A percentile compares a stretch with the other conserved stretches of the same genome.
Conservation (phyloP, 176 grass and related monocot species). For the Oropetium thomaeum region DNA sequence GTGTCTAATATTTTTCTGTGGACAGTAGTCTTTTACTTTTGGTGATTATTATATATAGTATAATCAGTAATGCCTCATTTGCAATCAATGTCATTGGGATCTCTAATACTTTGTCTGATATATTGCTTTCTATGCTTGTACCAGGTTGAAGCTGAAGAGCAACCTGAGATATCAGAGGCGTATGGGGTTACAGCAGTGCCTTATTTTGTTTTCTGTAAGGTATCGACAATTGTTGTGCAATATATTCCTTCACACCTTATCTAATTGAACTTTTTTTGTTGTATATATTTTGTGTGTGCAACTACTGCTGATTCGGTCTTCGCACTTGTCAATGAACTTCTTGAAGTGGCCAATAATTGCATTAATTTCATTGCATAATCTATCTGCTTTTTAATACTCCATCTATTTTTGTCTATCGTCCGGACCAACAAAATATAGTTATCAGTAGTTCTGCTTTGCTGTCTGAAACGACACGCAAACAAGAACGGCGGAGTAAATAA, state of each 20-base stretch:
- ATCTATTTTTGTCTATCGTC: too few relatives aligned
- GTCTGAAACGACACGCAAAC: too few relatives aligned
- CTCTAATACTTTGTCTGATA: neutral
- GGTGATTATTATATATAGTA: neutral
- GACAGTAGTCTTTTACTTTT: neutral
- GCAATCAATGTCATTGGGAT: neutral
- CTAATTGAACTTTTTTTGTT: neutral
- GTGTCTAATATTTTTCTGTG: neutral
- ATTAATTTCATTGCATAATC: neutral
- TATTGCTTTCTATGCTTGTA: conserved; percentile 15
- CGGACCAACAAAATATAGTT: too few relatives aligned
- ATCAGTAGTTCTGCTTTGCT: too few relatives aligned
- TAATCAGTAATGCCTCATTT: neutral
- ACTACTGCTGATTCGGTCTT: neutral
- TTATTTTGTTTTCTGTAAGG: conserved; percentile 96
- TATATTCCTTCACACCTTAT: neutral
- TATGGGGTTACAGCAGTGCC: conserved; percentile 89
- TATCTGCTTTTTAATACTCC: too few relatives aligned
- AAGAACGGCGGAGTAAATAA: too few relatives aligned
- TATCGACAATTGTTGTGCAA: conserved; percentile 17
- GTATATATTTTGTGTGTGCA: neutral
- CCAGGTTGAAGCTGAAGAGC: conserved; percentile 95
- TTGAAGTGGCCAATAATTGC: conserved; percentile 6
- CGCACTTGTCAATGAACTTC: neutral
- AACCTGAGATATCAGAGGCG: conserved; percentile 85